Evolutionary conservation across 345 rosid genomes (phyloP).

Genomic region (Moringa oleifera): DNA sequence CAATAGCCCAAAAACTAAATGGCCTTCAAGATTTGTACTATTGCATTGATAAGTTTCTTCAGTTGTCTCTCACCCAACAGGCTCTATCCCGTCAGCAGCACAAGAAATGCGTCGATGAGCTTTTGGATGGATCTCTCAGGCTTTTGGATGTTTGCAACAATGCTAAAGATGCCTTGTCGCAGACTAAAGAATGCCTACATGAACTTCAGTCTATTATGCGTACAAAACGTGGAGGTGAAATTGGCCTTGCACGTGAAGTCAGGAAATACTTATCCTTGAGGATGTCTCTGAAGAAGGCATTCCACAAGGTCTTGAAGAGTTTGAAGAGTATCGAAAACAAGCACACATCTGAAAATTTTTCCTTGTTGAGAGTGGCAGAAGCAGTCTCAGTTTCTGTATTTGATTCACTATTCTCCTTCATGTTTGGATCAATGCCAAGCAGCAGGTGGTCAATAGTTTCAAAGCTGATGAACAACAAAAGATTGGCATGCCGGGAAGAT

Average conservation of each 20-base stretch:
- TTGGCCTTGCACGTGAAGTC: conserved; percentile 9
- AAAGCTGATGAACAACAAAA: conserved; percentile 16
- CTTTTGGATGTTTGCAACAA: conserved; percentile 30
- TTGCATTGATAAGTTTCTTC: conserved; percentile 26
- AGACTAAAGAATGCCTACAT: conserved; percentile 20
- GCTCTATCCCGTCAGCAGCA: conserved; percentile 23
- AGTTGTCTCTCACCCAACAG: conserved; percentile 20
- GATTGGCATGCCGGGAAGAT: conserved; percentile 5
- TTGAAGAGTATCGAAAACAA: conserved; percentile 10
- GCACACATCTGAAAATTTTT: conserved; percentile 2
- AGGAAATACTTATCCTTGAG: conserved; percentile 22
- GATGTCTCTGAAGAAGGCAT: conserved; percentile 2
- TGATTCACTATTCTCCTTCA: neutral
- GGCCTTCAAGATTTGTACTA: conserved; percentile 31
- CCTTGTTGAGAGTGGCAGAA: neutral
- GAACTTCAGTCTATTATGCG: conserved; percentile 27
- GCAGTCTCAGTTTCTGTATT: neutral
- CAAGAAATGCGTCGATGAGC: conserved; percentile 13
- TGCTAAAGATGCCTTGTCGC: conserved; percentile 27
- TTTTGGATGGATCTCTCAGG: conserved; percentile 32
- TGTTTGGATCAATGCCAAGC: conserved; percentile 9
- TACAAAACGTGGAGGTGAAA: conserved; percentile 4
- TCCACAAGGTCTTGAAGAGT: neutral
- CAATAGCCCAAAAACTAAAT: conserved; percentile 11
- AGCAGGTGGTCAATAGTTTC: conserved; percentile 28